Base-by-base conservation (phyloP, 202 grass and related monocot genomes). In the Setaria italica region DNA sequence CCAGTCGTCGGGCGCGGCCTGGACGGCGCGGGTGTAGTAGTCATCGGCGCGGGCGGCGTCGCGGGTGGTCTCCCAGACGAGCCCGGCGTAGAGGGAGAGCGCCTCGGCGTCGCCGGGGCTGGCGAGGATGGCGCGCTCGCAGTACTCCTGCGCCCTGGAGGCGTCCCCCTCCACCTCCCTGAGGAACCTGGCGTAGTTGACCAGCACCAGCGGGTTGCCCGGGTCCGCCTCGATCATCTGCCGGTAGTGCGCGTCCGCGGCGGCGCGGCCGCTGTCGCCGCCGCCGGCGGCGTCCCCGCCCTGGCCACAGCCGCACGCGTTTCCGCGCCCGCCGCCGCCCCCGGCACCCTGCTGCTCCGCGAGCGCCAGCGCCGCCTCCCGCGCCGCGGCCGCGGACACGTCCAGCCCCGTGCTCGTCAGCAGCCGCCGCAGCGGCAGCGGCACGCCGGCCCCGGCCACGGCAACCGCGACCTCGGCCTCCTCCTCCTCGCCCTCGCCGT, bases 1-100 rank as follows among this genome's bases (percentile, higher is more conserved):
- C 93, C 88, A 90, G 88, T 95, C 93, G 62, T 95, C 80, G 20
- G 93, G 93, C 13, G 88, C 90, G 67, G 88, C 90, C 65, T 90
- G 82, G 80, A 95, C 74, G 85, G 93, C 88, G 77, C 93, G 88
- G 66, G 8, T 76, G 88, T 80, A 95, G 88, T 95, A 95, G 0
- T 37, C 67, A 7, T 92, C 87, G 79, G 86, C 83, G n/a, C 90
- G 86, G 14, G 5, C 60, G 25, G 65, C 86, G 67, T 92, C 93
- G 41, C 78, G 64, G 60, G 12, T 73, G 71, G 83, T 89, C 80
- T 95, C 80, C 93, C 93, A 92, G 9, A 95, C 77, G 47, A 95
- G 90, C 0, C 65, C 88, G 0, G 90, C 93, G 72, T 95, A 95
- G 42, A 95, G 77, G 34, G 90, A 70, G 0, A 95, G 88, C 67